phyloP scores from a whole-genome alignment of 192 early-diverging fungal genomes.

The Spizellomyces sp. region DNA sequence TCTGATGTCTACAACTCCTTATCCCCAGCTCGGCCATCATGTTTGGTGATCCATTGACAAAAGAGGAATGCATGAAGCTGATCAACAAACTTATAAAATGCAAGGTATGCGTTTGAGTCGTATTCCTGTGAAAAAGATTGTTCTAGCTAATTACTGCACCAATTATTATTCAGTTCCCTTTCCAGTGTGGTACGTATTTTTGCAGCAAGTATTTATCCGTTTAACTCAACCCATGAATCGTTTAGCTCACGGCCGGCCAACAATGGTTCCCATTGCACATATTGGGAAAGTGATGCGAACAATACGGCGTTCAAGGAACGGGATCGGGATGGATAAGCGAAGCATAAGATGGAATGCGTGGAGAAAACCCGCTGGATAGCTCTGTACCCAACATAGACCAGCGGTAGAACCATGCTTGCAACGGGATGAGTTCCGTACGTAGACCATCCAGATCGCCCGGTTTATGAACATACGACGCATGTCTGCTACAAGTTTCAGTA shows the following conservation, averaged over 20 bases:
- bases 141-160: neutral
- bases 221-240: neutral
- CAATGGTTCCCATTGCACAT: constrained; percentile 27
- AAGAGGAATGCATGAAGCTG: constrained; percentile 52
- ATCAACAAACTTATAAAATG: constrained; percentile 55
- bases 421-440: no score
- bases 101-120: neutral
- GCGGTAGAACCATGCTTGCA: no score
- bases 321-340: no score
- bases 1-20: no score
- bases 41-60: constrained; percentile 68
- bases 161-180: constrained; percentile 34
- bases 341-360: no score
- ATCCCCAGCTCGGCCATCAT: constrained; percentile 64
- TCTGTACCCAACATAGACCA: no score
- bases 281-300: neutral
- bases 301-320: no score
- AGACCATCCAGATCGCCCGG: no score
- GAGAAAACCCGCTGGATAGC: no score
- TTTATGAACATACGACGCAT: no score
- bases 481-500: no score
- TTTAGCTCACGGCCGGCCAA: constrained; percentile 52
- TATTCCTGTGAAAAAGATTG: neutral
- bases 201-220: neutral
- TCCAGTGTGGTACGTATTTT: constrained; percentile 36